Conservation (phyloP, 2,329 filamentous ascomycete species). For the Ophiostoma fasciatum region DNA sequence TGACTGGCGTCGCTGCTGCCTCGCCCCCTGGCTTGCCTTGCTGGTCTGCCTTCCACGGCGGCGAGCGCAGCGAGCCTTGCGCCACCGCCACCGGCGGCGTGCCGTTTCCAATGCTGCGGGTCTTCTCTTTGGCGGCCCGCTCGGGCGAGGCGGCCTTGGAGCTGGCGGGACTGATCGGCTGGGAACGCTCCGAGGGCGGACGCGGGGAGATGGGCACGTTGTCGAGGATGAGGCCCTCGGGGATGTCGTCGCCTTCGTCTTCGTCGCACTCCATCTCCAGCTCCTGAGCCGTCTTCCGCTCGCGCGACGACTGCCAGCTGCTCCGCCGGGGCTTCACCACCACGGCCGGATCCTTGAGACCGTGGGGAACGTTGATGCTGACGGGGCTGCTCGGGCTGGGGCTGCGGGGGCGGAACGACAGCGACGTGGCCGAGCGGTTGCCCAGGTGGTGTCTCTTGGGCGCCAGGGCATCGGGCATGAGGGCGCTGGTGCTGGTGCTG, state of each 20-base stretch:
- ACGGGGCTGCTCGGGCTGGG: conserved; percentile 28
- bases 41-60: conserved; percentile 37
- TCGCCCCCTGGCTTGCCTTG: conserved; percentile 20
- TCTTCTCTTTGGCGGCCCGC: conserved; percentile 32
- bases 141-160: conserved; percentile 42
- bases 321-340: conserved; percentile 35
- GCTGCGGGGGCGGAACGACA: conserved; percentile 31
- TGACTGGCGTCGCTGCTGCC: conserved; percentile 26
- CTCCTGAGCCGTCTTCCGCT: conserved; percentile 53
- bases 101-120: conserved; percentile 46
- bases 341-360: conserved; percentile 27
- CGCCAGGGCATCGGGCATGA: conserved; percentile 17
- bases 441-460: conserved; percentile 14
- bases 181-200: conserved; percentile 38
- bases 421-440: conserved; percentile 24
- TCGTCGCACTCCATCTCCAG: conserved; percentile 64
- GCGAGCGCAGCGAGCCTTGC: conserved; percentile 44
- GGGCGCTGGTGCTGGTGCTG: conserved; percentile 29
- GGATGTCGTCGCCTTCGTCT: conserved; percentile 64
- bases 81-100: conserved; percentile 45
- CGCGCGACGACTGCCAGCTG: conserved; percentile 55
- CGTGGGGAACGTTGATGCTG: conserved; percentile 23
- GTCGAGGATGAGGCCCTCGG: conserved; percentile 63
- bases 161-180: conserved; percentile 29
- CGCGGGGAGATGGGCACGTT: conserved; percentile 74